phyloP scores from a whole-genome alignment of 352 stramenopile species.

The Peronospora farinosa region DNA sequence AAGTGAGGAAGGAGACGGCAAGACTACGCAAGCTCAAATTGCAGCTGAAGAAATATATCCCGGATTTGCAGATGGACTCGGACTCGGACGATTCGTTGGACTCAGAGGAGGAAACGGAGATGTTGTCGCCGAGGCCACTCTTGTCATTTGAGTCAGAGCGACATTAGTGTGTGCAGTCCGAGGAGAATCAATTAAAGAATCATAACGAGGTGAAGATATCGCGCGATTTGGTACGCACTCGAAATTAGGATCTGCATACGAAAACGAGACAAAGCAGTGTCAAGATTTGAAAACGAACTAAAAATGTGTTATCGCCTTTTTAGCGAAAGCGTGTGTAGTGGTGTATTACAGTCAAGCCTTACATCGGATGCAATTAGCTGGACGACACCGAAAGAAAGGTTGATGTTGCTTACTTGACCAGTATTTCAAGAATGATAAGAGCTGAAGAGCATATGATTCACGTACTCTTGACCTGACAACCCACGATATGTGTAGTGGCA shows the following conservation, averaged over 20 bases:
- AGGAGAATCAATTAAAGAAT: constrained; percentile 11
- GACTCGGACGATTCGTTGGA: constrained; percentile 40
- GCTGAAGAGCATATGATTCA: no score
- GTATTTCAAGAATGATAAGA: no score
- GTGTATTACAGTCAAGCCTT: constrained; percentile 10
- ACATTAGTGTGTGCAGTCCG: constrained; percentile 4
- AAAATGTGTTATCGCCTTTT: constrained; percentile 3
- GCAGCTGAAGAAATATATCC: constrained; percentile 48
- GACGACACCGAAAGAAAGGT: no score
- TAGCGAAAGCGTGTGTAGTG: background rate
- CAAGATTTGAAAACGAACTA: constrained; percentile 7
- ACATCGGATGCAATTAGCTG: no score
- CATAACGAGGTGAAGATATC: constrained; percentile 9
- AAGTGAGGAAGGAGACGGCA: constrained; percentile 37
- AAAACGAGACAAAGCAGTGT: background rate
- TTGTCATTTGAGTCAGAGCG: constrained; percentile 19
- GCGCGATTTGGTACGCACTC: background rate
- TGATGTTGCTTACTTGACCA: no score
- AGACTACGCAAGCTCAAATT: constrained; percentile 31
- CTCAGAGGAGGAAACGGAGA: constrained; percentile 25
- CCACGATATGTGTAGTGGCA: no score
- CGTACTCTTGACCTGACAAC: no score
- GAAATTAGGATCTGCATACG: constrained; percentile 1
- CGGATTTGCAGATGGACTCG: constrained; percentile 37
- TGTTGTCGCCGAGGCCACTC: constrained; percentile 15